Evolutionary conservation across 257 asterid species (phyloP), one percentile per base, ranked within the genome.

Genomic region (Striga asiatica): DNA sequence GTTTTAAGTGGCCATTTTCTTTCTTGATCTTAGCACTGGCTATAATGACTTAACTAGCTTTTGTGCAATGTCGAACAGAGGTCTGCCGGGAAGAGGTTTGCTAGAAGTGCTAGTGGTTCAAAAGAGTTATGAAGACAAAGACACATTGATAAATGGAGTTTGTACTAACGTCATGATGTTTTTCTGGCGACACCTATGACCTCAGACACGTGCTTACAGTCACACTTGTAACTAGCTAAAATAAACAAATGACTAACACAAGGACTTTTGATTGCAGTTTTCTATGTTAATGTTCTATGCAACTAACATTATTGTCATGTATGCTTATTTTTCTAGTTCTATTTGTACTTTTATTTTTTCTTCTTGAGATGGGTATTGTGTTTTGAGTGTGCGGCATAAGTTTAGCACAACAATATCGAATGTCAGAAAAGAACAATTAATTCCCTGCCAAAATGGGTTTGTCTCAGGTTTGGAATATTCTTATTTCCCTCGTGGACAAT

Each of bases 61-160:
- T 47, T 29, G n/a, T 22, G 16, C n/a, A 25, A 2, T 45, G 8
- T 57, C 54, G 38, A 65, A 61, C 82, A 78, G 85, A 70, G 71
- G 54, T 73, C 72, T 38, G 23, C 66, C 25, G 74, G 77, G 49
- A 72, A 54, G 66, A 70, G 54, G 21, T 60, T 72, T 67, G 64
- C 68, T 67, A 66, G 43, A 67, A 61, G 78, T 47, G 50, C 60
- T 10, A 49, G 74, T 48, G 50, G 67, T 58, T 56, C 60, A 20
- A 64, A 54, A 24, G 77, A 69, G 45, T 54, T 68, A 34, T 48
- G 55, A 58, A 38, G 54, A n/a, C n/a, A n/a, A n/a, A n/a, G n/a
- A 4, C 54, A 6, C 28, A 10, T 23, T 28, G 24, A 37, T 35
- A 39, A 14, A 48, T 8, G 58, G 35, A 49, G n/a, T n/a, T n/a